These are phyloP conservation scores for Hypoxylon sp. DNA, from an alignment of 2,329 filamentous ascomycete species.

Conservation along the genomic window DNA sequence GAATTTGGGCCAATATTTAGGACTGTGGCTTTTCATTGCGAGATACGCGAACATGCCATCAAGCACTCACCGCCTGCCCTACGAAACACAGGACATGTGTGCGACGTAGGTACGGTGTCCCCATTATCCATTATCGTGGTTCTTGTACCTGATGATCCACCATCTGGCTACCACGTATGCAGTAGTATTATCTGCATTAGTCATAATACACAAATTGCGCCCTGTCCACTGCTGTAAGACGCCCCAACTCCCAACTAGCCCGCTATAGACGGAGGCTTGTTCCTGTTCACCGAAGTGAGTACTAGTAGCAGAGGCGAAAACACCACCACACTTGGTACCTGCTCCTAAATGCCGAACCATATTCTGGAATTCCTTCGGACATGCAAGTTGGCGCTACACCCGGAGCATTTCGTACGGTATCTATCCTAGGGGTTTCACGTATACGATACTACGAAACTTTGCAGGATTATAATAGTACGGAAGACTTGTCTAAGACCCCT, in stretches of 20 bases:
- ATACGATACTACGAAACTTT: constrained; percentile 23
- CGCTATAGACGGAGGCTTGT: constrained; percentile 3
- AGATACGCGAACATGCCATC: constrained; percentile 43
- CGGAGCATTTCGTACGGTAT: constrained; percentile 9
- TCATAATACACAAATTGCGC: constrained; percentile 38
- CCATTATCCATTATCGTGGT: constrained; percentile 44
- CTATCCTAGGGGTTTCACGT: constrained; percentile 32
- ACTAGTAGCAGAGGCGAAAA: constrained; percentile 31
- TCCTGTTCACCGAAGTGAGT: constrained; percentile 36
- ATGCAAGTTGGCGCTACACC: constrained; percentile 29
- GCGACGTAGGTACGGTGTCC: constrained; percentile 32
- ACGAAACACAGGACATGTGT: constrained; percentile 38
- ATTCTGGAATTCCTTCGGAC: constrained; percentile 14
- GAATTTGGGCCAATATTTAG: constrained; percentile 25
- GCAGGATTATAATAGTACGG: constrained; percentile 9
- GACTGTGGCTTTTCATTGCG: constrained; percentile 27
- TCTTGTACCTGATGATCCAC: constrained; percentile 49
- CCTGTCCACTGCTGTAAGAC: constrained; percentile 28
- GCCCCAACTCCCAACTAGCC: constrained; percentile 9
- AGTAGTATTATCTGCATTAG: constrained; percentile 58
- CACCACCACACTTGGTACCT: constrained; percentile 19
- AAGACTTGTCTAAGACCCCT: constrained; percentile 26
- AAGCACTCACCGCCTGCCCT: constrained; percentile 40
- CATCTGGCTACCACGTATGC: constrained; percentile 43
- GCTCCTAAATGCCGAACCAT: constrained; percentile 20